Base-by-base conservation (phyloP, 208 protist species). In the Acanthamoeba royreba region DNA sequence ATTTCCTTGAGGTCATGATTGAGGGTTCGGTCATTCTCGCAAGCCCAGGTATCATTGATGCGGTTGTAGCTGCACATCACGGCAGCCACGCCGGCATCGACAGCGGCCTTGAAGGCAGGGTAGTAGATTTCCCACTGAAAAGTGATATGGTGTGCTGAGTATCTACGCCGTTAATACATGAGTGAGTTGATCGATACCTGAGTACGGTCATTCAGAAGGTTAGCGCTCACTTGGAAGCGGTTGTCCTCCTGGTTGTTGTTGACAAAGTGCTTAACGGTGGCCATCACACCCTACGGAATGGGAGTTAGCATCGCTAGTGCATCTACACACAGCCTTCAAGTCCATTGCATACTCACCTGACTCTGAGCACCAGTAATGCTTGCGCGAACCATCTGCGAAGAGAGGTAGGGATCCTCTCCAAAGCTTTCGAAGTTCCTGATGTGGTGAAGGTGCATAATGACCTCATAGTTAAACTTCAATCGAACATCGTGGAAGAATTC, bases 51-150 rank as follows among this genome's bases (percentile, higher is more conserved):
- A 74, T 53, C 92, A 22, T 93, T 93, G 93, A 96, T 92, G 17
- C 92, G 94, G 94, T 97, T 97, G 94, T 97, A 97, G 31, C 87
- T 92, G 91, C 96, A 97, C 96, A 97, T 97, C 43, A 97, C 33
- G 2, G 83, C 45, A 35, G 93, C 94, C 38, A 97, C 96, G 69
- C 92, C 95, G n/a, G 95, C 95, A 22, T 74, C 86, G 22, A 97
- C 74, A 31, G 96, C 96, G 9, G 55, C 94, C 49, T 96, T 43
- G 83, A 97, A 97, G 1, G 95, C 92, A n/a, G 96, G 95, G 92
- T 95, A 96, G 93, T 97, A 97, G 58, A 97, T 88, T 79, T 97
- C 96, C 33, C 63, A 95, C 58, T 79, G 61, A n/a, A n/a, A n/a
- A n/a, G n/a, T n/a, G n/a, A n/a, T n/a, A n/a, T n/a, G n/a, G n/a